A percentile compares a stretch with the other conserved stretches of the same genome.
phyloP scores from a whole-genome alignment of 805 yeast genomes.

The Maudiozyma turicensis region DNA sequence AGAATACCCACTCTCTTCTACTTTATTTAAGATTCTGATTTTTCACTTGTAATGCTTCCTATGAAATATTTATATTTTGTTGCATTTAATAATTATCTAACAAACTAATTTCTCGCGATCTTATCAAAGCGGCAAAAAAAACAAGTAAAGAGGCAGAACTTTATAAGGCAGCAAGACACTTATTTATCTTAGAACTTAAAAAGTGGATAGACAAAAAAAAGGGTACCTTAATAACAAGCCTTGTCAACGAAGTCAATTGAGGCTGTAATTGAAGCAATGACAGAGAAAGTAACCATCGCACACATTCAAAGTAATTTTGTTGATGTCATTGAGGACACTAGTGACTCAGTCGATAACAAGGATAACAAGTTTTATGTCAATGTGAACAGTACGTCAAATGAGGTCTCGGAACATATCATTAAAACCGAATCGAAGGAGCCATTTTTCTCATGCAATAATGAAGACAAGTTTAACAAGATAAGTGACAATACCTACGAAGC shows the following conservation, averaged over 20 bases:
- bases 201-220: background rate
- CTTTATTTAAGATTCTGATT: too few relatives aligned
- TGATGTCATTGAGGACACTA: constrained; percentile 35
- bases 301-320: constrained; percentile 39
- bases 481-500: constrained; percentile 9
- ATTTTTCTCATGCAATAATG: constrained; percentile 10
- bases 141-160: too few relatives aligned
- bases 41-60: too few relatives aligned
- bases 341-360: constrained; percentile 8
- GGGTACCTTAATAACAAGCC: too few relatives aligned
- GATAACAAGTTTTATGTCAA: constrained; percentile 32
- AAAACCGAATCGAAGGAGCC: constrained; percentile 14
- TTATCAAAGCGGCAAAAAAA: too few relatives aligned
- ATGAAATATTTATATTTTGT: too few relatives aligned
- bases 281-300: background rate
- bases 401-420: constrained; percentile 25
- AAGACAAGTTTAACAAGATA: constrained; percentile 6
- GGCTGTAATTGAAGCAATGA: background rate
- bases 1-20: too few relatives aligned
- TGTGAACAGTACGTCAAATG: constrained; percentile 19
- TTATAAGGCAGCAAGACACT: too few relatives aligned
- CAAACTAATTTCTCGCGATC: too few relatives aligned
- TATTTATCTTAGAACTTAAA: too few relatives aligned
- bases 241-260: too few relatives aligned
- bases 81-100: too few relatives aligned